Evolutionary conservation across 176 grass and related monocot species (phyloP).

Genomic region (Alopecurus myosuroides): DNA sequence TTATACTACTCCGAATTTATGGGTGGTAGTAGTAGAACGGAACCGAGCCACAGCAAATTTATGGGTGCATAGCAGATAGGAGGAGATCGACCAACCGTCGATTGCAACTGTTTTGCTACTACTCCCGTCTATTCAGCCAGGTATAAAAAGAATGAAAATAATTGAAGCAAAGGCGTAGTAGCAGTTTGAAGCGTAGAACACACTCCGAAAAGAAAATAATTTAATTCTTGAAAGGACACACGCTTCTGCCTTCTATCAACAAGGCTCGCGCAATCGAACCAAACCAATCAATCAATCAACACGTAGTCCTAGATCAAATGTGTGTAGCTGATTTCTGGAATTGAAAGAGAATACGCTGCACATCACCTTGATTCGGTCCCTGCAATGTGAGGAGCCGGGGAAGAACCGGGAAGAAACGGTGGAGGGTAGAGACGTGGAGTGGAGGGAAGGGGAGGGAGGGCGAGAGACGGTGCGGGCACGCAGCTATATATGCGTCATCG

Average conservation of each 20-base stretch:
- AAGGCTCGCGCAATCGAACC: background rate
- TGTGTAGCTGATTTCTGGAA: background rate
- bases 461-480: background rate
- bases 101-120: background rate
- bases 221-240: background rate
- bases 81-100: background rate
- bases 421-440: background rate
- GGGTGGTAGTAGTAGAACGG: no score
- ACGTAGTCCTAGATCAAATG: background rate
- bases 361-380: background rate
- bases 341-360: background rate
- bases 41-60: background rate
- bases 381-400: background rate
- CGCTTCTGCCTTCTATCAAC: background rate
- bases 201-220: background rate
- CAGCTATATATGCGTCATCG: constrained; percentile 26
- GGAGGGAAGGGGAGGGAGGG: background rate
- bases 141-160: background rate
- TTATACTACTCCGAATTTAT: no score
- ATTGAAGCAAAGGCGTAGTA: background rate
- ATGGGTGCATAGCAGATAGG: background rate
- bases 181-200: constrained; percentile 18
- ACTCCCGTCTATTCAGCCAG: background rate
- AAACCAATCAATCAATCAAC: background rate
- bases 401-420: background rate